These are phyloP conservation scores for Schrenkiella parvula DNA, from an alignment of 345 rosid species.

Conservation along the genomic window DNA sequence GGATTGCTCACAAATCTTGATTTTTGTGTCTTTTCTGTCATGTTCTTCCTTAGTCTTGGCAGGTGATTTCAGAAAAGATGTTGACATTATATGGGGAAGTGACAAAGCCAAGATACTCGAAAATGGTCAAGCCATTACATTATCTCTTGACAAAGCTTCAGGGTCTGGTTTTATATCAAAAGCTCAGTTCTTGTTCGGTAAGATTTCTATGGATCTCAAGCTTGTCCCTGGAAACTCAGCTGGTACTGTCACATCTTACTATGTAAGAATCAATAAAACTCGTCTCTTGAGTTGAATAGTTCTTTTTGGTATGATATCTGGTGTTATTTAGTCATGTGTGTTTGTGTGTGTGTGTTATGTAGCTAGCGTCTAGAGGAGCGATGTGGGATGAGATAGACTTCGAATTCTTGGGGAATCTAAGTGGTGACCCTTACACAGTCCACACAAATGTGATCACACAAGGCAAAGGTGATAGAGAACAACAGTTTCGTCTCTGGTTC, in stretches of 20 bases:
- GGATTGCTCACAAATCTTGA: conserved; percentile 14
- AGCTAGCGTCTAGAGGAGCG: conserved; percentile 48
- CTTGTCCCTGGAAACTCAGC: conserved; percentile 34
- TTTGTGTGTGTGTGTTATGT: conserved; percentile 11
- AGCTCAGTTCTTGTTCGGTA: conserved; percentile 34
- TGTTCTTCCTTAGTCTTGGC: conserved; percentile 12
- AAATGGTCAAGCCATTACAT: conserved; percentile 44
- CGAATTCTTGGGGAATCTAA: conserved; percentile 53
- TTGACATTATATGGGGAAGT: conserved; percentile 53
- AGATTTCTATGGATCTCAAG: conserved; percentile 47
- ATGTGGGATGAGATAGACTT: conserved; percentile 58
- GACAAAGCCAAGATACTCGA: conserved; percentile 47
- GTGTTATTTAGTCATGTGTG: not conserved
- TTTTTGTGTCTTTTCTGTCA: conserved; percentile 12
- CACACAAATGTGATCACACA: conserved; percentile 50
- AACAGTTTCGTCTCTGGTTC: conserved; percentile 50
- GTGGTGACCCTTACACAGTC: conserved; percentile 55
- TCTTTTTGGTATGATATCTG: not conserved
- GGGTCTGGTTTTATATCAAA: conserved; percentile 42
- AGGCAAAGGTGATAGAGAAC: conserved; percentile 54
- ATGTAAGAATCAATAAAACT: conserved; percentile 26
- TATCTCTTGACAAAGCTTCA: conserved; percentile 46
- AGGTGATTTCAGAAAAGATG: conserved; percentile 36
- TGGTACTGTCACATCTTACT: conserved; percentile 40
- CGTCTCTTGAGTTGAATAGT: not conserved